Percentiles rank a stretch among this genome's conserved stretches.
Conservation (phyloP, 2,329 filamentous ascomycete species). For the Teratosphaeria viscida region DNA sequence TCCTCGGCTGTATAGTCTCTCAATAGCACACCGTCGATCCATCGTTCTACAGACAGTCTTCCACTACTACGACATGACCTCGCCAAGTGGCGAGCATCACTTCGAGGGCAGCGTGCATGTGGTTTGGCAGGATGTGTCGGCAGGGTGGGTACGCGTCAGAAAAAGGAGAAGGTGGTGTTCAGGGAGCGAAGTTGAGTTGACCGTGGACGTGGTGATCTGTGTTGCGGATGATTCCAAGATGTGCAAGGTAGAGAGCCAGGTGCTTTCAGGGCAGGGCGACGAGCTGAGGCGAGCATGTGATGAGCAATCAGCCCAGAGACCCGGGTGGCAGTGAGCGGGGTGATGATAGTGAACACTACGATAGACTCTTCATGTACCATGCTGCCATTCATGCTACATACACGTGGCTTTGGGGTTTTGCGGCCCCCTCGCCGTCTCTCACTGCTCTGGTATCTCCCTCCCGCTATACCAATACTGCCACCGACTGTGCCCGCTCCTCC, state of each 20-base stretch:
- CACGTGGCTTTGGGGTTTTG: not conserved
- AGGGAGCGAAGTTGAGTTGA: not conserved
- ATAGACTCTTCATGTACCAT: not conserved
- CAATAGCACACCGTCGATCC: too few relatives aligned
- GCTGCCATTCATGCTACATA: not conserved
- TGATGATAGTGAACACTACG: too few relatives aligned
- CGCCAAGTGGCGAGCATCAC: not conserved
- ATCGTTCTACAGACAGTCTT: not conserved
- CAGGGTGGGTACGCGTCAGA: not conserved
- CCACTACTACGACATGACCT: not conserved
- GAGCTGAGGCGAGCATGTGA: not conserved
- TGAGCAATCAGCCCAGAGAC: too few relatives aligned
- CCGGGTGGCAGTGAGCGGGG: too few relatives aligned
- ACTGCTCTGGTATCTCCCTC: not conserved
- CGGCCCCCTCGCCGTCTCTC: not conserved
- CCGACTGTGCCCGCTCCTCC: too few relatives aligned
- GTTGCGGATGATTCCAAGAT: not conserved
- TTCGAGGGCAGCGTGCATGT: too few relatives aligned
- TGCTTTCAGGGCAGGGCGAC: too few relatives aligned
- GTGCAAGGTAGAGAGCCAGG: not conserved
- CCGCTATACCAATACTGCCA: not conserved
- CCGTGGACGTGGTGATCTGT: not conserved
- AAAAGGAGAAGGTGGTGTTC: not conserved
- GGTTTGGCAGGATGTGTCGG: too few relatives aligned
- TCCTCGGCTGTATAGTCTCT: too few relatives aligned